Evolutionary conservation across 805 yeast genomes (phyloP), one percentile per base, ranked within the genome.

Genomic region (Teunomyces aglyptinius): DNA sequence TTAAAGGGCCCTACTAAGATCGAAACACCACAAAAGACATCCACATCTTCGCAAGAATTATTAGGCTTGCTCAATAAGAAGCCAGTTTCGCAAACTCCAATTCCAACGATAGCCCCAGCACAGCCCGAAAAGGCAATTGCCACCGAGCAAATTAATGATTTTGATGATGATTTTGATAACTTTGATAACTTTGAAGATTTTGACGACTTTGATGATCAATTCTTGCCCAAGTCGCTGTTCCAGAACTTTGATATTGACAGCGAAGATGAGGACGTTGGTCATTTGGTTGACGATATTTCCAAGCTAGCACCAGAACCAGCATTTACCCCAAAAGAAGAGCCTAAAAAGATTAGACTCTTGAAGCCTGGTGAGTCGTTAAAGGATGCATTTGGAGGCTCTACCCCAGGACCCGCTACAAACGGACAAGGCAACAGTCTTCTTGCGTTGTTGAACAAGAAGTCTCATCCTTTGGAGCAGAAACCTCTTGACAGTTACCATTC

Each of bases 121-220:
- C 42, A 16, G n/a, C 12, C 19, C 12, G 41, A 38, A n/a, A 28
- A 26, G 20, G 33, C 42, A 13, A 31, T 26, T 11, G 52, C 48
- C 34, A 53, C 55, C 26, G 59, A 54, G 10, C 54, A 55, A 28
- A 48, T 45, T 42, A 55, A 54, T 20, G 52, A 53, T 13, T 47
- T 47, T 38, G 62, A 59, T 24, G 56, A 58, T 24, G 26, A 24
- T 13, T 59, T 62, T 31, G 67, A 65, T 29, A 63, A 62, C 31
- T 68, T 66, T 44, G 72, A 67, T 31, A 56, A 64, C 32, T 69
- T 65, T 38, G 69, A 64, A 31, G 67, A 63, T 43, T 63, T 61
- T 43, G 70, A 67, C 26, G 65, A 65, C 38, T 63, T 59, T 33
- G 63, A 60, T 24, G 62, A 58, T n/a, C 44, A 44, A 22, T 46